A percentile compares a stretch with the other conserved stretches of the same genome.
phyloP scores from a whole-genome alignment of 306 rosid genomes.

The Astragalus membranaceus region DNA sequence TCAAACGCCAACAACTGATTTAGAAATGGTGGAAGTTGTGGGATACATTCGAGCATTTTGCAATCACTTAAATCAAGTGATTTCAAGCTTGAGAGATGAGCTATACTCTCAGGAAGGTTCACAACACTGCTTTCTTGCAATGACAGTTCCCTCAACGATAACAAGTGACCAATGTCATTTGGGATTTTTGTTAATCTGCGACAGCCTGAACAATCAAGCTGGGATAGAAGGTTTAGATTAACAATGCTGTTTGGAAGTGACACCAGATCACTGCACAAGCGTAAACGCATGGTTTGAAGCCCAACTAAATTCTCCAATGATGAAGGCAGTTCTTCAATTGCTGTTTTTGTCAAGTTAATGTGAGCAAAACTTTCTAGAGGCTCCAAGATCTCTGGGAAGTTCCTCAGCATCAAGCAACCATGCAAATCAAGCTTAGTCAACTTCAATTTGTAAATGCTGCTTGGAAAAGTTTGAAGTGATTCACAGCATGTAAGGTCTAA shows the following conservation, averaged over 20 bases:
- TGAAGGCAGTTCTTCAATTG: background rate
- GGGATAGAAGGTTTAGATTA: background rate
- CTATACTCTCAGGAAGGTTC: constrained; percentile 19
- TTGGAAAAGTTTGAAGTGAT: constrained; percentile 15
- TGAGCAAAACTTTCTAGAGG: background rate
- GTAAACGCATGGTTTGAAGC: background rate
- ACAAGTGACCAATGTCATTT: background rate
- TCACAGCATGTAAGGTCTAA: constrained; percentile 10
- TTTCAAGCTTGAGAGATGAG: constrained; percentile 18
- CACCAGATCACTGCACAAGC: background rate
- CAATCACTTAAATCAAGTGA: constrained; percentile 22
- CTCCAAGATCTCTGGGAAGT: constrained; percentile 19
- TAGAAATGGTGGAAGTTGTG: constrained; percentile 12
- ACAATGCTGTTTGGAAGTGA: constrained; percentile 8
- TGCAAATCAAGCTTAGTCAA: constrained; percentile 5
- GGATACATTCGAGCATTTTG: constrained; percentile 17
- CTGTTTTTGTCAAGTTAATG: background rate
- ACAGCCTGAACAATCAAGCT: constrained; percentile 12
- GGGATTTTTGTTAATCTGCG: constrained; percentile 2
- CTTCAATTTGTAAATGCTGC: constrained; percentile 19
- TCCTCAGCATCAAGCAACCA: constrained; percentile 15
- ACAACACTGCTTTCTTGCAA: background rate
- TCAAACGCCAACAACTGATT: constrained; percentile 14
- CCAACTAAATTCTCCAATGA: constrained; percentile 1
- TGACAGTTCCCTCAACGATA: constrained; percentile 8